Conservation (phyloP, 441 rosid species). For the Populus hybrid region DNA sequence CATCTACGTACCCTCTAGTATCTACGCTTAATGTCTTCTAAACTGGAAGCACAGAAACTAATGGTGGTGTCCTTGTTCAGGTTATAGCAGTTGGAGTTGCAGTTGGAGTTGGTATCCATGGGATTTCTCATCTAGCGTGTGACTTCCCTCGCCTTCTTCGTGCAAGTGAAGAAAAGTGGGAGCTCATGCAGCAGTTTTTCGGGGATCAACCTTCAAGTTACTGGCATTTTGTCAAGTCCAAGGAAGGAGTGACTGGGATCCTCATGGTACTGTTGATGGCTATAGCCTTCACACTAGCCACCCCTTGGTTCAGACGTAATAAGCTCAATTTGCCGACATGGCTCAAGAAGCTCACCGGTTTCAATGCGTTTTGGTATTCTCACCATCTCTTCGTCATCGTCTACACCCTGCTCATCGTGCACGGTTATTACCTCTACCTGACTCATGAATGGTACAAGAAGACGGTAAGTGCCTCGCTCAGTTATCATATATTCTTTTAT, state of each 20-base stretch:
- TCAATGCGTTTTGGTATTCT: constrained; percentile 96
- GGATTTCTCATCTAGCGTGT: constrained; percentile 65
- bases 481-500: background rate
- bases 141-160: constrained; percentile 71
- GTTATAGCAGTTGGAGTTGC: constrained; percentile 67
- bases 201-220: constrained; percentile 65
- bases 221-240: constrained; percentile 79
- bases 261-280: constrained; percentile 82
- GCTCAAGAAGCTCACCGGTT: constrained; percentile 80
- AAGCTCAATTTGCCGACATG: constrained; percentile 63
- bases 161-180: constrained; percentile 61
- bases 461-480: constrained; percentile 49
- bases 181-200: constrained; percentile 56
- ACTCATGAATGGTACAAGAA: constrained; percentile 74
- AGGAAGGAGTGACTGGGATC: constrained; percentile 81
- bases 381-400: constrained; percentile 83
- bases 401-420: constrained; percentile 74
- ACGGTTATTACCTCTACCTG: constrained; percentile 71
- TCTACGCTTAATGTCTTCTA: background rate
- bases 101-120: constrained; percentile 73
- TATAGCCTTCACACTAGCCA: constrained; percentile 79
- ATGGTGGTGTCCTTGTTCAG: constrained; percentile 17
- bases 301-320: constrained; percentile 86
- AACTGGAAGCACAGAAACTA: background rate
- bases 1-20: constrained; percentile 18